These are phyloP conservation scores for Ogataea degrootiae DNA, from an alignment of 805 yeast species.

Conservation along the genomic window DNA sequence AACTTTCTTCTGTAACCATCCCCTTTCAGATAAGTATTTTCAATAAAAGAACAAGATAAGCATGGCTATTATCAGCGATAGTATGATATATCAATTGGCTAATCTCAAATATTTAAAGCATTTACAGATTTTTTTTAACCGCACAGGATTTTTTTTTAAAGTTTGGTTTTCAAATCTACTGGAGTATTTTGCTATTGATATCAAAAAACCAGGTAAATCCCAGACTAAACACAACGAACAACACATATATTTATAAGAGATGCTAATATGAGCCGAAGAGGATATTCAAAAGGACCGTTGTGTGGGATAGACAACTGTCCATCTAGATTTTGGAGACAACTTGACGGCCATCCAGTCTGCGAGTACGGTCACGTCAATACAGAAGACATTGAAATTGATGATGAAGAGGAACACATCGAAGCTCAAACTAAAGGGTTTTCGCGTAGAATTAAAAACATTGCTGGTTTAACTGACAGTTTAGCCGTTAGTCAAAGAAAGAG, in stretches of 20 bases:
- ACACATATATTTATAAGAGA: neutral
- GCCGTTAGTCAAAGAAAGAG: conserved; percentile 8
- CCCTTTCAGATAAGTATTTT: no score
- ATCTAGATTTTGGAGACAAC: conserved; percentile 63
- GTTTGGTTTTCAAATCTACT: no score
- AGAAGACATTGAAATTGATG: conserved; percentile 72
- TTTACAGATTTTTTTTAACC: no score
- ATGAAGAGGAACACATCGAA: conserved; percentile 65
- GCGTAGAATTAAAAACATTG: conserved; percentile 46
- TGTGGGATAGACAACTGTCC: conserved; percentile 93
- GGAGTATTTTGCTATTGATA: no score
- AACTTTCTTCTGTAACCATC: neutral
- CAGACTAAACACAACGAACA: neutral
- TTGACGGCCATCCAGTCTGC: conserved; percentile 80
- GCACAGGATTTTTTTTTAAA: no score
- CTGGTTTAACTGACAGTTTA: conserved; percentile 31
- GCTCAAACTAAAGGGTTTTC: conserved; percentile 49
- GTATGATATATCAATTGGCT: no score
- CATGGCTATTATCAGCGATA: no score
- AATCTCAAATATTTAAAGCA: no score
- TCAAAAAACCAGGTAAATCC: neutral
- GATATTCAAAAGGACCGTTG: conserved; percentile 57
- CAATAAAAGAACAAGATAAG: no score
- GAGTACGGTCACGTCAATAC: conserved; percentile 88
- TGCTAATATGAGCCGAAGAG: conserved; percentile 1